phyloP scores from a whole-genome alignment of 768 basidiomycete species.

The Hemileccinum impolitum region DNA sequence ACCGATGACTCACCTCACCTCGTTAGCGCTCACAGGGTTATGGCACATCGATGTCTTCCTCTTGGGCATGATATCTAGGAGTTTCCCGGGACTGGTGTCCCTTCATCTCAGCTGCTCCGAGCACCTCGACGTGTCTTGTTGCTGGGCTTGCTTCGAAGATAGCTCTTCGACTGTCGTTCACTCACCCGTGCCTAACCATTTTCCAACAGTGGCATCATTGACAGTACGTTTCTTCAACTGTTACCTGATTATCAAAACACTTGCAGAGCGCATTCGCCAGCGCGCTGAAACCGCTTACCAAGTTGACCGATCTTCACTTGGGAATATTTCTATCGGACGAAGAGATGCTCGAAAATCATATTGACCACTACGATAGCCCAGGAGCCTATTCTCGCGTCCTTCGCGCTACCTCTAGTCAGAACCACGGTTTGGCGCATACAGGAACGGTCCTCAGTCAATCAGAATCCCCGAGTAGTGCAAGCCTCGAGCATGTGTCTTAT shows the following conservation, averaged over 20 bases:
- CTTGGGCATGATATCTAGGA: conserved; percentile 43
- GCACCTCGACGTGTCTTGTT: conserved; percentile 54
- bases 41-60: conserved; percentile 53
- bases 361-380: conserved; percentile 29
- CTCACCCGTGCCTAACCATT: conserved; percentile 60
- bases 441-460: conserved; percentile 24
- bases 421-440: neutral
- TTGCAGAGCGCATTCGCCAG: conserved; percentile 41
- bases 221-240: conserved; percentile 43
- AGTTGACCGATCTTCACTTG: conserved; percentile 50
- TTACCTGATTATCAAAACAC: conserved; percentile 3
- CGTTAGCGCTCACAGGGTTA: conserved; percentile 50
- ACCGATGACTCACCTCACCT: conserved; percentile 37
- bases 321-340: conserved; percentile 63
- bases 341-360: conserved; percentile 44
- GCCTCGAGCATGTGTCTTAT: conserved; percentile 20
- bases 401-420: conserved; percentile 9
- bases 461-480: conserved; percentile 8
- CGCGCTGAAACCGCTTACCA: conserved; percentile 44
- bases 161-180: conserved; percentile 51
- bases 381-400: conserved; percentile 17
- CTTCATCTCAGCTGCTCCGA: conserved; percentile 61
- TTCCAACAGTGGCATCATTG: conserved; percentile 39
- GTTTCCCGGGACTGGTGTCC: conserved; percentile 43
- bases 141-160: conserved; percentile 64